phyloP scores from a whole-genome alignment of 352 stramenopile species.

The Vaucheria bursata region DNA sequence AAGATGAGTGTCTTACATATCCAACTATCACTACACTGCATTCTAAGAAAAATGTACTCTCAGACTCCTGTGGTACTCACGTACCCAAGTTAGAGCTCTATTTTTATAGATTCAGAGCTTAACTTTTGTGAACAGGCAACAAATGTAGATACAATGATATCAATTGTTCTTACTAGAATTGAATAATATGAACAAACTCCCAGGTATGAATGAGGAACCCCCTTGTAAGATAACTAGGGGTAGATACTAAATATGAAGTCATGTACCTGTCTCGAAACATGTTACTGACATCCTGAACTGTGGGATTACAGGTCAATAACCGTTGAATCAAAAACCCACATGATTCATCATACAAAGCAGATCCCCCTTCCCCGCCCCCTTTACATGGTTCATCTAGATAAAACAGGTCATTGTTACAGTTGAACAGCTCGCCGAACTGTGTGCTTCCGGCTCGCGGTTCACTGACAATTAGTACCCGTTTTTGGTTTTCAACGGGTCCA shows the following conservation, averaged over 20 bases:
- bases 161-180: too few species aligned
- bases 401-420: background rate
- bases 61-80: too few species aligned
- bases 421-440: background rate
- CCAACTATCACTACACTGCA: too few species aligned
- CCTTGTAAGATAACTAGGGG: too few species aligned
- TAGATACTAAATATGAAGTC: background rate
- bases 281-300: background rate
- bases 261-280: conserved; percentile 6
- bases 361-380: background rate
- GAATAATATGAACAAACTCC: too few species aligned
- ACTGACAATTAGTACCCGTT: background rate
- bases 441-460: background rate
- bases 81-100: too few species aligned
- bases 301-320: background rate
- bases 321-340: conserved; percentile 4
- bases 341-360: conserved; percentile 3
- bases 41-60: too few species aligned
- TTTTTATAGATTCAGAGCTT: too few species aligned
- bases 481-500: background rate
- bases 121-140: too few species aligned
- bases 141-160: too few species aligned
- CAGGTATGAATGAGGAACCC: too few species aligned
- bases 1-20: too few species aligned
- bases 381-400: conserved; percentile 9